Base-by-base conservation (phyloP, 305 asterid genomes). In the Ajuga reptans region DNA sequence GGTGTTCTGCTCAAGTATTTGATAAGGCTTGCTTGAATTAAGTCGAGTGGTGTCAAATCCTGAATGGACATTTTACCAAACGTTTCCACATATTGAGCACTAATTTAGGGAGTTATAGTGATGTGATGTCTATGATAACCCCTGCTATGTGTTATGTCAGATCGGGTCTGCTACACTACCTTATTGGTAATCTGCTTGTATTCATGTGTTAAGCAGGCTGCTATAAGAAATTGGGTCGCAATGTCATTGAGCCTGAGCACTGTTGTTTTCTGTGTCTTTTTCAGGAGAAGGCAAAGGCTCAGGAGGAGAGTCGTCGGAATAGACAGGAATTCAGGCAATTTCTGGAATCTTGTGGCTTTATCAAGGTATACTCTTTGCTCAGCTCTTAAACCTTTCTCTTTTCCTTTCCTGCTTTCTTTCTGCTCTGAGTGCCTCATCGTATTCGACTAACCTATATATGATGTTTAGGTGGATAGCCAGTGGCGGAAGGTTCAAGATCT, bases 401-500 rank as follows among this genome's bases (percentile, higher is more conserved):
- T 58, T 64, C 54, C 43, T 46, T 18, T 11, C 66, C 21, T 60
- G 55, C 59, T 49, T 68, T 71, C 46, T 29, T 62, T 45, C 58
- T 12, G 33, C 34, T 57, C 56, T n/a, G 45, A 45, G 36, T 70
- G 49, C 36, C 66, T 58, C 36, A 34, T 58, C 52, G 66, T 71
- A 58, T 50, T 21, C 27, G 62, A 55, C 46, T 17, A 24, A 24
- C 31, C 58, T 43, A 27, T 58, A 63, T 54, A 37, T 77, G 65
- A 43, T 64, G 66, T 66, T 64, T 82, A 92, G 98, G 95, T 87
- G 63, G 95, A 93, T 80, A 93, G 87, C 80, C 98, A 88, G 76
- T 93, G 98, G 98, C 84, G 97, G 79, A 93, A 93, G 86, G 89
- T 93, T 72, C 95, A 86, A 79, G 97, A 90, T 85, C 92, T 83